A percentile compares a stretch with the other conserved stretches of the same genome.
These are phyloP conservation scores for Penicillium sclerotigenum DNA, from an alignment of 2,329 filamentous ascomycete genomes.

Conservation along the genomic window DNA sequence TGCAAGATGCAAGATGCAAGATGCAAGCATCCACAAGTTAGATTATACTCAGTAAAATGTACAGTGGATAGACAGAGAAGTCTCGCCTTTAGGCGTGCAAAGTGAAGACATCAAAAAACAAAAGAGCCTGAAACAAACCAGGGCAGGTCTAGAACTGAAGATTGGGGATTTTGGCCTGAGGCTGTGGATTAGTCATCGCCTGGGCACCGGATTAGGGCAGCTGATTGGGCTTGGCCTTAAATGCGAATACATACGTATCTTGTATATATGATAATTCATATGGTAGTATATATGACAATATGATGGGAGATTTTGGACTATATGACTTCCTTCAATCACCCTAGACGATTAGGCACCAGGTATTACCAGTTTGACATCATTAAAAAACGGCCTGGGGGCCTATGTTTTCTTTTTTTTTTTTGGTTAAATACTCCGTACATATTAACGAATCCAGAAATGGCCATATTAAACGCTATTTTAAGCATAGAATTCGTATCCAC, in stretches of 20 bases:
- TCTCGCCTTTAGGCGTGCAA: slow-evolving; percentile 1
- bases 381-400: background rate
- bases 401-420: background rate
- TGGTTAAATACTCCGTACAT: too few species aligned
- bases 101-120: background rate
- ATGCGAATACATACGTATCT: too few species aligned
- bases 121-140: background rate
- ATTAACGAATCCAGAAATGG: background rate
- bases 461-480: background rate
- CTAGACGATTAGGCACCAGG: too few species aligned
- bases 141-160: background rate
- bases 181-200: background rate
- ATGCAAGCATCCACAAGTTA: slow-evolving; percentile 15
- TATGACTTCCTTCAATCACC: too few species aligned
- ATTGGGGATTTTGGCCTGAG: slow-evolving; percentile 1
- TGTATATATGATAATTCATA: too few species aligned
- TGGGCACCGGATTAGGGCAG: background rate
- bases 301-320: too few species aligned
- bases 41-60: background rate
- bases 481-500: too few species aligned
- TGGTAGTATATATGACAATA: too few species aligned
- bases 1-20: slow-evolving; percentile 17
- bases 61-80: background rate
- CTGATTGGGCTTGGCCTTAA: background rate
- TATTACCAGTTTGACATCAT: background rate